phyloP scores from a whole-genome alignment of 2,329 filamentous ascomycete species.

The Colletotrichum coccodes region DNA sequence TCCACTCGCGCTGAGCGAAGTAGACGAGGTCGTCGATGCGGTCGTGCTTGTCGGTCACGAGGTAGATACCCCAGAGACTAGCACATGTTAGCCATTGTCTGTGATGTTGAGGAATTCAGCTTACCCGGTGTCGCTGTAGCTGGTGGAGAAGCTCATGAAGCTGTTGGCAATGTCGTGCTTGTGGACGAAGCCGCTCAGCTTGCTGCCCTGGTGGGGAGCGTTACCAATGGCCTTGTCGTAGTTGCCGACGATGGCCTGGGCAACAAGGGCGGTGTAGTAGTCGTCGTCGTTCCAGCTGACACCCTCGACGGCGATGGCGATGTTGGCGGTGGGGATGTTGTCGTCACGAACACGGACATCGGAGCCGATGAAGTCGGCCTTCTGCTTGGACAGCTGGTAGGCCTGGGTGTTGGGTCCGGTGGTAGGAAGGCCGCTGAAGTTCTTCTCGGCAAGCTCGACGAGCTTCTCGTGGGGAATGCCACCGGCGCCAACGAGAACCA shows the following conservation, averaged over 20 bases:
- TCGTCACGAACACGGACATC: conserved; percentile 97
- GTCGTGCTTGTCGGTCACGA: conserved; percentile 90
- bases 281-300: conserved; percentile 99
- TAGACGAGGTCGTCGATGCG: conserved; percentile 95
- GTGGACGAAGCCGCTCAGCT: conserved; percentile 94
- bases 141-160: conserved; percentile 99
- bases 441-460: conserved; percentile 94
- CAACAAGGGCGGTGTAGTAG: conserved; percentile 98
- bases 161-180: conserved; percentile 97
- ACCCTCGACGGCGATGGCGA: conserved; percentile 98
- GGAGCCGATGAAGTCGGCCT: conserved; percentile 95
- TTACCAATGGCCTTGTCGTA: conserved; percentile 99
- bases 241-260: conserved; percentile 99
- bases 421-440: conserved; percentile 85
- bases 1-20: conserved; percentile 99
- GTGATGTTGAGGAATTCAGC: conserved; percentile 46
- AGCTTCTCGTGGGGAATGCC: conserved; percentile 94
- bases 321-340: conserved; percentile 95
- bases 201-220: conserved; percentile 96
- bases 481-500: conserved; percentile 97
- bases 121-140: conserved; percentile 99
- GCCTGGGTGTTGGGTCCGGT: conserved; percentile 80
- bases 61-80: conserved; percentile 99
- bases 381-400: conserved; percentile 82
- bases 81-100: conserved; percentile 40